Base-by-base conservation (phyloP, 805 yeast genomes). In the Tetrapisispora fleetii region DNA sequence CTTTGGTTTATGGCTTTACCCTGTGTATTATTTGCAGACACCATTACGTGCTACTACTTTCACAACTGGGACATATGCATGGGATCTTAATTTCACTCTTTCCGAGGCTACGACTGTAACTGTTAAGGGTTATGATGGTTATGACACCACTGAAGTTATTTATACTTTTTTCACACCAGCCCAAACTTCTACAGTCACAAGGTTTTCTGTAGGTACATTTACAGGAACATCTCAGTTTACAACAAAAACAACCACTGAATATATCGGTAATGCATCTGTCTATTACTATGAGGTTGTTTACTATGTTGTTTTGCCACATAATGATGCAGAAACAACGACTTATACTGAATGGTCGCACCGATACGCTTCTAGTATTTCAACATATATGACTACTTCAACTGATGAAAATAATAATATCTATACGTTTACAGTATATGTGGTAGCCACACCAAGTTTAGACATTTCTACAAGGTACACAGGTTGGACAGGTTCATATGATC, bases 111-210 rank as follows among this genome's bases (percentile, higher is more conserved):
- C 28, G 28, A 24, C 28, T 24, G 28, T 24, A 22, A 22, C 21
- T 5, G 13, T 18, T 38, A 24, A 3, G 3, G 46, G 35, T 36
- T 22, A 14, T 7, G 32, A 18, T 30, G 37, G 37, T 7, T 9
- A 28, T 9, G 4, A 19, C 2, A 45, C 47, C 1, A 45, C 47
- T 5, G 42, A 28, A 16, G n/a, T 19, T 4, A 37, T 37, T n/a
- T 45, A 37, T 35, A 24, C n/a, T 4, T n/a, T 45, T 2, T 45
- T 28, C 18, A 33, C 47, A 6, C 47, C 47, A 16, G 47, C 47
- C 9, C 1, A 16, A 16, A 45, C 47, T 4, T 7, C 16, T 2
- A 14, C 37, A 2, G 28, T 37, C 9, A 37, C 42, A 5, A 2
- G 37, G 3, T 45, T 37, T 30, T 16, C n/a, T 14, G 30, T 28